Percentiles rank a stretch among this genome's conserved stretches.
Conservation (phyloP, 140 eudicot genomes). For the Erigeron philadelphicus region DNA sequence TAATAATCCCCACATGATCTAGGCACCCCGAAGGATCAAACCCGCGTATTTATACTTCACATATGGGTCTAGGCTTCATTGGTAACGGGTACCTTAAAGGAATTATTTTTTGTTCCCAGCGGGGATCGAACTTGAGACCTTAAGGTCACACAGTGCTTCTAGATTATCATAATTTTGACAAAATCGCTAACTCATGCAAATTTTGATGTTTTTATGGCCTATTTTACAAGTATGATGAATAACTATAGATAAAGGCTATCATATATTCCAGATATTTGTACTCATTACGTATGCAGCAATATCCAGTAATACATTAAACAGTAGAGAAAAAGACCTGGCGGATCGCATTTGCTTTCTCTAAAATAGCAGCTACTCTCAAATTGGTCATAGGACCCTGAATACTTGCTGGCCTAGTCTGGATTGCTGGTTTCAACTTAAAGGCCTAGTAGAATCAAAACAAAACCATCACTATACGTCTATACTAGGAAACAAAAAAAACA, state of each 20-base stretch:
- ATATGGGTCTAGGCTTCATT: too few species aligned
- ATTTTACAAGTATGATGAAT: conserved; percentile 5
- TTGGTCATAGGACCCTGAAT: conserved; percentile 74
- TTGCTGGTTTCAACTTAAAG: conserved; percentile 74
- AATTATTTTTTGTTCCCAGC: too few species aligned
- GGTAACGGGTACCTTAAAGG: too few species aligned
- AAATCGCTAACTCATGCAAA: conserved; percentile 12
- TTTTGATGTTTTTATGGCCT: background rate
- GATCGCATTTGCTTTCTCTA: conserved; percentile 76
- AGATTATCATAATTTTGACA: background rate
- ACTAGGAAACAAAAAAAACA: background rate
- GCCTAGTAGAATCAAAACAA: conserved; percentile 43
- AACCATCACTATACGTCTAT: conserved; percentile 11
- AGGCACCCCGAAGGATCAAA: too few species aligned
- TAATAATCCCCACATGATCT: too few species aligned
- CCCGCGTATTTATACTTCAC: too few species aligned
- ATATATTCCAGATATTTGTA: background rate
- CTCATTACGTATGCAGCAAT: background rate
- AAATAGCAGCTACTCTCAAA: conserved; percentile 75
- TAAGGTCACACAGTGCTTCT: background rate
- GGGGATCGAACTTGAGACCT: too few species aligned
- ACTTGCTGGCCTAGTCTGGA: conserved; percentile 52
- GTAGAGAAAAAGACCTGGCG: conserved; percentile 36
- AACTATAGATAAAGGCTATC: background rate
- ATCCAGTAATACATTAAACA: conserved; percentile 7